These are phyloP conservation scores for Fusarium verrucosum DNA, from an alignment of 2,329 filamentous ascomycete species.

Conservation along the genomic window DNA sequence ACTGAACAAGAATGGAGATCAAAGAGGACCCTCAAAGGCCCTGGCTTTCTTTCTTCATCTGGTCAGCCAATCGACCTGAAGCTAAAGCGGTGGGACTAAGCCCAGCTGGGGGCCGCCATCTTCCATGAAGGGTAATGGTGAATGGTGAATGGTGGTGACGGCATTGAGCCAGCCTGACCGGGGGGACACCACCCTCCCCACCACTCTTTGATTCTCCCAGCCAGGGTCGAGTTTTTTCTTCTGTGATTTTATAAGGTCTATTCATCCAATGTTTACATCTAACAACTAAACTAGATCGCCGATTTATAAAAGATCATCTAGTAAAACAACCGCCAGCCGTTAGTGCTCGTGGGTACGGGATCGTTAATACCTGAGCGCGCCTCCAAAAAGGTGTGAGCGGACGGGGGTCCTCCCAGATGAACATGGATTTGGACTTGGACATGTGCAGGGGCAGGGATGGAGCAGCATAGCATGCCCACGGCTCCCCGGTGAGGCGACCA, in stretches of 20 bases:
- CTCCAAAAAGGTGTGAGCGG: conserved; percentile 35
- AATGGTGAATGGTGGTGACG: conserved; percentile 18
- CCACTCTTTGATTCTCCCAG: conserved; percentile 1
- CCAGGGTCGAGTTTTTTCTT: neutral
- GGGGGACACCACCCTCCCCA: conserved; percentile 22
- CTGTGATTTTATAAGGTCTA: neutral
- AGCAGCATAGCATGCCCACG: conserved; percentile 2
- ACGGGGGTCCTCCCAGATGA: conserved; percentile 23
- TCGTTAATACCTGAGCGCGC: conserved; percentile 5
- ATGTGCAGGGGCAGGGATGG: conserved; percentile 19
- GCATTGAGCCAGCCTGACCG: conserved; percentile 28
- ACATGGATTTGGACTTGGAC: conserved; percentile 5
- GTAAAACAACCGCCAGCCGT: conserved; percentile 4
- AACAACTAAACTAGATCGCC: neutral
- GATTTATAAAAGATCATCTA: neutral
- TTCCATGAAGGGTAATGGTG: neutral
- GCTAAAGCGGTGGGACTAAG: conserved; percentile 37
- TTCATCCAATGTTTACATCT: no score
- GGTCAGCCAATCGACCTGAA: conserved; percentile 34
- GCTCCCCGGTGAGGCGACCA: conserved; percentile 20
- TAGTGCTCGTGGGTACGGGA: neutral
- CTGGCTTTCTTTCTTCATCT: conserved; percentile 26
- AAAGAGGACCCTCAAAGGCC: conserved; percentile 11
- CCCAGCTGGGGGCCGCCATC: conserved; percentile 24
- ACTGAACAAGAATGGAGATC: neutral